Conservation (phyloP, 2,329 filamentous ascomycete genomes). For the Bipolaris cookei region DNA sequence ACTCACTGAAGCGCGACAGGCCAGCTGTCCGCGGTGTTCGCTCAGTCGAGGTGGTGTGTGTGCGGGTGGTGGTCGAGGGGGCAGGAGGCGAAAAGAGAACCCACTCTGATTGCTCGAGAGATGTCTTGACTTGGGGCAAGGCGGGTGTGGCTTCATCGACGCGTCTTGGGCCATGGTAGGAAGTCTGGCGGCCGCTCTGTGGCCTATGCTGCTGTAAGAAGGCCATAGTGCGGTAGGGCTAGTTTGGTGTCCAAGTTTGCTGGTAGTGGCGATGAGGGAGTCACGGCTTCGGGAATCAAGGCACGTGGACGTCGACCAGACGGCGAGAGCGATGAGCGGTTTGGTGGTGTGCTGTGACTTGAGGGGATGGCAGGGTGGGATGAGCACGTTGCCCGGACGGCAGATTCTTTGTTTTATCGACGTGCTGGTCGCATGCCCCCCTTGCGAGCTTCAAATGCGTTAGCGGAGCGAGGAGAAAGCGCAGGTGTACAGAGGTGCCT, state of each 20-base stretch:
- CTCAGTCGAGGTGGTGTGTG: conserved; percentile 69
- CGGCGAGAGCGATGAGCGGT: conserved; percentile 9
- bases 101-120: conserved; percentile 82
- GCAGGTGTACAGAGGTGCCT: no score
- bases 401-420: conserved; percentile 21
- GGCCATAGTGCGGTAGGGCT: conserved; percentile 39
- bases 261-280: conserved; percentile 21
- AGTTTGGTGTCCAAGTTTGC: conserved; percentile 12
- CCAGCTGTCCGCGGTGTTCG: conserved; percentile 71
- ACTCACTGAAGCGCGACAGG: conserved; percentile 76
- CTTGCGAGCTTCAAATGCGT: conserved; percentile 21
- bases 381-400: conserved; percentile 14
- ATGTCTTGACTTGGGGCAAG: conserved; percentile 52
- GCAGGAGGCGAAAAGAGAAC: conserved; percentile 79
- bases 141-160: conserved; percentile 31
- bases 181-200: conserved; percentile 43
- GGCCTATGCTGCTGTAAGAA: conserved; percentile 50
- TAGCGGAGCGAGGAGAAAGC: conserved; percentile 27
- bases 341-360: neutral
- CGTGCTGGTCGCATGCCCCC: conserved; percentile 25
- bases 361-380: neutral
- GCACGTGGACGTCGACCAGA: conserved; percentile 24
- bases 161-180: conserved; percentile 40
- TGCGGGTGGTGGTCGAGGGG: conserved; percentile 71
- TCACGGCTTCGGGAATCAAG: conserved; percentile 23